Evolutionary conservation across 2,329 filamentous ascomycete genomes (phyloP).

Genomic region (Aaosphaeria arxii): DNA sequence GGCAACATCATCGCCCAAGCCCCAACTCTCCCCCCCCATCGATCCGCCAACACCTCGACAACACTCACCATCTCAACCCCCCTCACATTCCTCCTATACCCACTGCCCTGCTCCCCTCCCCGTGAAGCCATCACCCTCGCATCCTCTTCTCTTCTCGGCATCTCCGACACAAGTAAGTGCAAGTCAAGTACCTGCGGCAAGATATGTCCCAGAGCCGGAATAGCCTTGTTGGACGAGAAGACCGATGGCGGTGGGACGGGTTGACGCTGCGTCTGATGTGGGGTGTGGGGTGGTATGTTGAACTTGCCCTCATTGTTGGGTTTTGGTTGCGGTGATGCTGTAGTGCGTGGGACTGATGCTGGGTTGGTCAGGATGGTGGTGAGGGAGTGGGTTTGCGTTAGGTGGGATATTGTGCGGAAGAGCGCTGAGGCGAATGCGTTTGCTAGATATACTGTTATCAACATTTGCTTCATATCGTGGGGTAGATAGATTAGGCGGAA

Average conservation of each 20-base stretch:
- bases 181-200: conserved; percentile 38
- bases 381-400: conserved; percentile 36
- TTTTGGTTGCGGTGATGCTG: conserved; percentile 4
- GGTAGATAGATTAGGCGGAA: conserved; percentile 9
- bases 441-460: conserved; percentile 21
- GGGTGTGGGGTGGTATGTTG: not conserved
- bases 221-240: conserved; percentile 35
- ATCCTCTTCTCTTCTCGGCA: conserved; percentile 36
- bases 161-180: conserved; percentile 38
- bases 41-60: conserved; percentile 45
- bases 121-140: conserved; percentile 28
- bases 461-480: not conserved
- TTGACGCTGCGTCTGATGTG: too few relatives aligned
- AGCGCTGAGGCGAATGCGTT: conserved; percentile 42
- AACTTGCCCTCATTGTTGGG: not conserved
- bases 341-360: conserved; percentile 8
- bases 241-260: conserved; percentile 32
- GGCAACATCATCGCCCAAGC: conserved; percentile 27
- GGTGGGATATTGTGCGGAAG: conserved; percentile 39
- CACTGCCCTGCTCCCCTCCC: conserved; percentile 5
- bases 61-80: conserved; percentile 32
- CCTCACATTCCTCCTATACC: conserved; percentile 11
- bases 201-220: conserved; percentile 38
- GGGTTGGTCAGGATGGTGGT: conserved; percentile 38
- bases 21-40: conserved; percentile 35